These are phyloP conservation scores for Pterulicium gracile DNA, from an alignment of 1,284 basidiomycete genomes.

Conservation along the genomic window DNA sequence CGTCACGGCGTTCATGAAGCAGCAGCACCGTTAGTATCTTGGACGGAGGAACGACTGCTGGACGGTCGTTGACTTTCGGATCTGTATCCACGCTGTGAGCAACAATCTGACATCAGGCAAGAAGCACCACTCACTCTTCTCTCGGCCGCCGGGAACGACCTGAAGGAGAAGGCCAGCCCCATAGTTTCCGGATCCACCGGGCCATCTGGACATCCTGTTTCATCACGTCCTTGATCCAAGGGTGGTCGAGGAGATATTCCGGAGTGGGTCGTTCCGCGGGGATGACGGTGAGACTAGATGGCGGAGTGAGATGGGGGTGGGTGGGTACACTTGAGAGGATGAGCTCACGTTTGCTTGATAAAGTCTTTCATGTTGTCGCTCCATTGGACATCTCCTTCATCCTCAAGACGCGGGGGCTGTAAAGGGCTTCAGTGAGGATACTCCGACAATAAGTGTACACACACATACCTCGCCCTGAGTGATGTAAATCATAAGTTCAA, in stretches of 20 bases:
- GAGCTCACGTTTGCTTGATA: slow-evolving; percentile 71
- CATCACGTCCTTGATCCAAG: slow-evolving; percentile 77
- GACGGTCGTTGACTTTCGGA: too few relatives aligned
- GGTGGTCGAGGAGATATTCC: slow-evolving; percentile 76
- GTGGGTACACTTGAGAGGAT: slow-evolving; percentile 20
- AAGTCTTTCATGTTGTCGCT: slow-evolving; percentile 88
- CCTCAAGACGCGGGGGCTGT: slow-evolving; percentile 73
- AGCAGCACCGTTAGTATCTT: too few relatives aligned
- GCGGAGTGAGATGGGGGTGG: slow-evolving; percentile 9
- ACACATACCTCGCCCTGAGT: slow-evolving; percentile 62
- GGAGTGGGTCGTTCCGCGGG: slow-evolving; percentile 71
- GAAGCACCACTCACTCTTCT: slow-evolving; percentile 27
- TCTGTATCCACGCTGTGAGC: too few relatives aligned
- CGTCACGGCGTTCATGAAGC: too few relatives aligned
- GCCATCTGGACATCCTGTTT: slow-evolving; percentile 82
- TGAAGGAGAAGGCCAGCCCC: slow-evolving; percentile 62
- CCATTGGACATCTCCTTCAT: slow-evolving; percentile 70
- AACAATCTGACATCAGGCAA: background rate
- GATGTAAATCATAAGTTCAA: slow-evolving; percentile 91
- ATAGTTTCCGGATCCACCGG: slow-evolving; percentile 84
- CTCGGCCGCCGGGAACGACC: slow-evolving; percentile 28
- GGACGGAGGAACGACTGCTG: too few relatives aligned
- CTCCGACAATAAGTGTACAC: slow-evolving; percentile 4
- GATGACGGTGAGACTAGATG: slow-evolving; percentile 43
- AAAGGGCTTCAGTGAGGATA: background rate